Percentiles rank a stretch among this genome's conserved stretches.
Conservation (phyloP, 2,329 filamentous ascomycete species). For the Exserohilum rostratum region DNA sequence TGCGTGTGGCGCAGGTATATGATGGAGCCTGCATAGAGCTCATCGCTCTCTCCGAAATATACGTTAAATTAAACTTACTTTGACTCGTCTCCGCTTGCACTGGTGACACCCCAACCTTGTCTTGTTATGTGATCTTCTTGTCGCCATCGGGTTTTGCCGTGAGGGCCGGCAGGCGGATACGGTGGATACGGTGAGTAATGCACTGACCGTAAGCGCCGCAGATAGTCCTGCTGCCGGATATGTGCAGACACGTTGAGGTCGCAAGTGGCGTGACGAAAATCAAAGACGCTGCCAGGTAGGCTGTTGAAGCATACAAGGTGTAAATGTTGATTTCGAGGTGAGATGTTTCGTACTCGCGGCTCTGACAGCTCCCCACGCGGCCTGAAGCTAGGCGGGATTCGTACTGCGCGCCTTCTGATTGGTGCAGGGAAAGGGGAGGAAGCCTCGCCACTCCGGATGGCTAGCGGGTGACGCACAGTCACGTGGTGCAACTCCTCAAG, state of each 20-base stretch:
- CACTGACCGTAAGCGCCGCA: neutral
- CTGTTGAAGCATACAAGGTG: slow-evolving; percentile 17
- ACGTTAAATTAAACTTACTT: slow-evolving; percentile 27
- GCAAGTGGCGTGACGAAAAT: neutral
- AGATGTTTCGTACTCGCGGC: slow-evolving; percentile 12
- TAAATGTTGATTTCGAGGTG: neutral
- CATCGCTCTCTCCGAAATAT: neutral
- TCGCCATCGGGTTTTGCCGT: slow-evolving; percentile 28
- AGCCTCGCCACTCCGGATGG: neutral
- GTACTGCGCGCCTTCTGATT: slow-evolving; percentile 25
- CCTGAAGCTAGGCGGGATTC: slow-evolving; percentile 17
- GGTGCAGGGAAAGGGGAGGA: slow-evolving; percentile 1
- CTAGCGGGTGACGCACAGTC: slow-evolving; percentile 3
- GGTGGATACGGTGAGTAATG: slow-evolving; percentile 2
- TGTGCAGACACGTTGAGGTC: slow-evolving; percentile 10
- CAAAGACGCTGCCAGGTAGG: neutral
- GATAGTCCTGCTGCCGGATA: neutral
- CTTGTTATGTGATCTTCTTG: slow-evolving; percentile 44
- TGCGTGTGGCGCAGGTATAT: neutral
- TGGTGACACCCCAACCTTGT: slow-evolving; percentile 43
- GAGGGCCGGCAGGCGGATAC: slow-evolving; percentile 4
- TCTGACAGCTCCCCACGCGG: slow-evolving; percentile 18
- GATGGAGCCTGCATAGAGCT: neutral
- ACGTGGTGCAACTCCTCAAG: neutral
- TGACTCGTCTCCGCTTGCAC: slow-evolving; percentile 46